phyloP scores from a whole-genome alignment of 345 rosid species.

The Physaria fendleri region DNA sequence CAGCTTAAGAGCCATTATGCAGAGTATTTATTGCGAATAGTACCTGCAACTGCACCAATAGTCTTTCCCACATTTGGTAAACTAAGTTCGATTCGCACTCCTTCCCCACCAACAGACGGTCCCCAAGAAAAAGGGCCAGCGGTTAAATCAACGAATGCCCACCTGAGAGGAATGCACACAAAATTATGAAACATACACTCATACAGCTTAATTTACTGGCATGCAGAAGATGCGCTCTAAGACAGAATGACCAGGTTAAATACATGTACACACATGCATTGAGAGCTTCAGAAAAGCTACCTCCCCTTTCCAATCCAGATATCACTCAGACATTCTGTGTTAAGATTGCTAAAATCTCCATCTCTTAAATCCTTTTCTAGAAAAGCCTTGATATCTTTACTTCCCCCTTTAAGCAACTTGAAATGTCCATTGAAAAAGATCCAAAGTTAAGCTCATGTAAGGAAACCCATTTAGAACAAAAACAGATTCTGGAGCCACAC shows the following conservation, averaged over 20 bases:
- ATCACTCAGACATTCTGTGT: slow-evolving; percentile 87
- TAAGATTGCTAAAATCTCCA: slow-evolving; percentile 66
- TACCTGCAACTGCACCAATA: slow-evolving; percentile 96
- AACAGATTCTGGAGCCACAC: background rate
- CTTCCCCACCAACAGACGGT: slow-evolving; percentile 99
- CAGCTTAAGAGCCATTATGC: background rate
- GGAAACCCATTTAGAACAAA: background rate
- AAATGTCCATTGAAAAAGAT: slow-evolving; percentile 22
- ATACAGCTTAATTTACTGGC: slow-evolving; percentile 1
- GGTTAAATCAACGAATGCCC: slow-evolving; percentile 89
- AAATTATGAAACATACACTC: slow-evolving; percentile 8
- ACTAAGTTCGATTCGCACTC: slow-evolving; percentile 84
- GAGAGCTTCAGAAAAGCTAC: slow-evolving; percentile 42
- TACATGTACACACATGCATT: slow-evolving; percentile 20
- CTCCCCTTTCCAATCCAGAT: slow-evolving; percentile 94
- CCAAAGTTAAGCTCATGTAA: slow-evolving; percentile 13
- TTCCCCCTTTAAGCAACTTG: slow-evolving; percentile 65
- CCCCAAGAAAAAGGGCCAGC: slow-evolving; percentile 99
- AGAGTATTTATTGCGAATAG: slow-evolving; percentile 1
- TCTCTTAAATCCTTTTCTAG: slow-evolving; percentile 56
- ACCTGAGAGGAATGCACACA: slow-evolving; percentile 44
- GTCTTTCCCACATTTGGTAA: slow-evolving; percentile 92
- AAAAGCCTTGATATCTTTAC: slow-evolving; percentile 57
- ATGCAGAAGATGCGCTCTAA: slow-evolving; percentile 8
- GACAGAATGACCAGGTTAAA: slow-evolving; percentile 18